Evolutionary conservation across 768 basidiomycete species (phyloP).

Genomic region (Russula sp.): DNA sequence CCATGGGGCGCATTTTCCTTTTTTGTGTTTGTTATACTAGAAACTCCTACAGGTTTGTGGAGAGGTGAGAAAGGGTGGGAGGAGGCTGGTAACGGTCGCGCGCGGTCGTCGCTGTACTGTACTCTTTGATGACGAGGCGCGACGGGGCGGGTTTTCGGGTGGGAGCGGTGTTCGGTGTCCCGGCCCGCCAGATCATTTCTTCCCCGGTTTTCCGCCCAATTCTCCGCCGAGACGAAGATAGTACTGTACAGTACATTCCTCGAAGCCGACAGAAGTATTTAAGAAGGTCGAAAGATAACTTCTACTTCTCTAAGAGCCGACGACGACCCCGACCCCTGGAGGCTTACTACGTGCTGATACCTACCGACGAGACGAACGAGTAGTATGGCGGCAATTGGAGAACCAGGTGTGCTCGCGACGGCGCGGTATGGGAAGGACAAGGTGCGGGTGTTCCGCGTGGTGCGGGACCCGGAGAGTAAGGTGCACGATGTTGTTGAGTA

Average conservation of each 20-base stretch:
- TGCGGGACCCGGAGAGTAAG: constrained; percentile 47
- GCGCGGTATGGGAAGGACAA: constrained; percentile 87
- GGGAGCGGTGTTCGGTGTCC: neutral
- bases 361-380: no score
- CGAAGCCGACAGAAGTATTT: no score
- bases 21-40: neutral
- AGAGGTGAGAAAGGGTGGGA: neutral
- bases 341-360: no score
- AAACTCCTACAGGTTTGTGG: neutral
- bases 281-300: no score
- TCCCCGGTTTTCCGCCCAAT: neutral
- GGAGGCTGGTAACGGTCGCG: neutral
- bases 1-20: constrained; percentile 1
- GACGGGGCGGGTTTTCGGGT: neutral
- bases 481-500: constrained; percentile 81
- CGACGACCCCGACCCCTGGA: no score
- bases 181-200: neutral
- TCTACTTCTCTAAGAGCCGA: no score
- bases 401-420: constrained; percentile 31
- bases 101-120: neutral
- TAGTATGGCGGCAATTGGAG: neutral
- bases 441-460: constrained; percentile 80
- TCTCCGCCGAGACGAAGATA: no score
- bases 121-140: neutral
- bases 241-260: no score